Evolutionary conservation across 2,329 filamentous ascomycete species (phyloP).

Genomic region (Colletotrichum incanum): DNA sequence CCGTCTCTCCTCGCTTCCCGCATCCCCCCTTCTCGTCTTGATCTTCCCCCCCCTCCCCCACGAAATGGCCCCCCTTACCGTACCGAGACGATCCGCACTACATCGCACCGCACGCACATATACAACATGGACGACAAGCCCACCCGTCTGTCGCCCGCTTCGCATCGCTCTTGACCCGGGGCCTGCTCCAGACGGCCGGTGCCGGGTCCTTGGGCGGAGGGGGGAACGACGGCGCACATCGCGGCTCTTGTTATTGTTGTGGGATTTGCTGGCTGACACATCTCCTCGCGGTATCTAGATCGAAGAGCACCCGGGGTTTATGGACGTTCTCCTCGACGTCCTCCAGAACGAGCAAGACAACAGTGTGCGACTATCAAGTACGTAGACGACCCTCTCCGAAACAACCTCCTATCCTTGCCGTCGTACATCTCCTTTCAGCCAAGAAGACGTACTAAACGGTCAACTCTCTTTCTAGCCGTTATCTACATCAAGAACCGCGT

Average conservation of each 20-base stretch:
- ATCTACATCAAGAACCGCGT: conserved; percentile 99
- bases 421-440: not conserved
- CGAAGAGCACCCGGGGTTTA: conserved; percentile 91
- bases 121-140: conserved; percentile 17
- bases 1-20: conserved; percentile 22
- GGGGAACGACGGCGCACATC: conserved; percentile 8
- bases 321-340: conserved; percentile 91
- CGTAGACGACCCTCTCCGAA: conserved; percentile 53
- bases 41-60: conserved; percentile 33
- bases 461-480: conserved; percentile 74
- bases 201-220: conserved; percentile 1
- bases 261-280: conserved; percentile 38
- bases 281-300: conserved; percentile 70
- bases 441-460: conserved; percentile 25
- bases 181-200: conserved; percentile 3
- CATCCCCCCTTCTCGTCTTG: conserved; percentile 8
- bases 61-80: conserved; percentile 39
- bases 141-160: conserved; percentile 25
- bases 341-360: conserved; percentile 89
- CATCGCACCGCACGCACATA: conserved; percentile 32
- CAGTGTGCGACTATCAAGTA: conserved; percentile 91
- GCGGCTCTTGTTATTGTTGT: conserved; percentile 43
- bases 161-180: conserved; percentile 34
- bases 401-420: conserved; percentile 23
- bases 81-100: conserved; percentile 40